A percentile compares a stretch with the other conserved stretches of the same genome.
Evolutionary conservation across 345 rosid species (phyloP).

Genomic region (Salix purpurea): DNA sequence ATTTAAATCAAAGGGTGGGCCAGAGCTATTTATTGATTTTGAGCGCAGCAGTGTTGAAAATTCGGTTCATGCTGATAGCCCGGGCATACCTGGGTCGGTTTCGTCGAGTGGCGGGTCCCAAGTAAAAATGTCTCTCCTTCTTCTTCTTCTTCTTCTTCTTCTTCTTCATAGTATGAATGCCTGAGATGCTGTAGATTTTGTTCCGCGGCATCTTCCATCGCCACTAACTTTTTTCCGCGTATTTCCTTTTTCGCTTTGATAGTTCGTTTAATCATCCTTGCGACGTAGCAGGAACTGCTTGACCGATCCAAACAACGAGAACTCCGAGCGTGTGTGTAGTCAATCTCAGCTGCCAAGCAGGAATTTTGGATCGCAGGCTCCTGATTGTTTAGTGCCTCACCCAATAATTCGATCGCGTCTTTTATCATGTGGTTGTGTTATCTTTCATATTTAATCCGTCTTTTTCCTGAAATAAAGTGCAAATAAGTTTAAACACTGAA

Average conservation of each 20-base stretch:
- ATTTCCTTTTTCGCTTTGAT: background rate
- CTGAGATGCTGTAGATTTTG: background rate
- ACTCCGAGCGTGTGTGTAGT: too few species aligned
- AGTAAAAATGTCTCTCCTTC: background rate
- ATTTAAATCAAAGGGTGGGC: background rate
- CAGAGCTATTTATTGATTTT: background rate
- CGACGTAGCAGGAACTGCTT: background rate
- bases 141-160: too few species aligned
- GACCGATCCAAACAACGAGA: too few species aligned
- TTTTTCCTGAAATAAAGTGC: background rate
- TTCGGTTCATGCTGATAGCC: too few species aligned
- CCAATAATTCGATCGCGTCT: too few species aligned
- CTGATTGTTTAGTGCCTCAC: too few species aligned
- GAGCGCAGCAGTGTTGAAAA: background rate
- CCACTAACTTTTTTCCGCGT: background rate
- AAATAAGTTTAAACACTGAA: background rate
- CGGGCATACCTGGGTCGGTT: background rate
- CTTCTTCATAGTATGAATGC: too few species aligned
- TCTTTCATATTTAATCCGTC: background rate
- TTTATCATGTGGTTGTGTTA: too few species aligned
- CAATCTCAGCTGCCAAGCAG: too few species aligned
- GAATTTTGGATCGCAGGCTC: too few species aligned
- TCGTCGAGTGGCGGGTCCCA: conserved; percentile 4
- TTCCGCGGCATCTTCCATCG: background rate
- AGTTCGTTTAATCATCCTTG: background rate